Base-by-base conservation (phyloP, 2,329 filamentous ascomycete genomes). In the Plectosphaerella sp. region DNA sequence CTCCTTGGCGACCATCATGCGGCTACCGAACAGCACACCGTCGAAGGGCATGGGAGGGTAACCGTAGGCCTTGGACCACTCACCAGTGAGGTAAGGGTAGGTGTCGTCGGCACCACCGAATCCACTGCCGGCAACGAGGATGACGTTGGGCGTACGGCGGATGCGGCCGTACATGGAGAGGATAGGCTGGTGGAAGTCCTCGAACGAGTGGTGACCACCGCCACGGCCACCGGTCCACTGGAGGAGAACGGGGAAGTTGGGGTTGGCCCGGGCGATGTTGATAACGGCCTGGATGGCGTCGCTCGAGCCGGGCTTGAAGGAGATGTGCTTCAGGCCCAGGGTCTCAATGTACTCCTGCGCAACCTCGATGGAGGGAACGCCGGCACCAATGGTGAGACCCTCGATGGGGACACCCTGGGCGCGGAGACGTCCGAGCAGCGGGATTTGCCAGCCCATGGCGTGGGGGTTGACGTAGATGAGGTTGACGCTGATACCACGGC, bases 171-270 rank as follows among this genome's bases (percentile, higher is more conserved):
- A 97, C 89, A 96, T 95, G 62, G 90, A 86, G 8, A 97, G 76
- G 45, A 97, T 87, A 5, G 92, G 92, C 64, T 92, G 86, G 70
- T 96, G 92, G 79, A 97, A 96, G 69, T 97, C 92, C 68, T 97
- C 92, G 57, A 87, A 96, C 1, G 91, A 96, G 74, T 97, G 92
- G 69, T 96, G 92, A 52, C 92, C 92, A 74, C 92, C 92, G 59
- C 91, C 92, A 71, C 92, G 88, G 41, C 92, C 92, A 66, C 92
- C 92, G 54, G 92, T 97, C 92, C 92, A 97, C 72, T 97, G 92
- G 56, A 96, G 76, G 50, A 96, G 84, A 49, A 96, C 83, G n/a
- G 92, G 92, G 78, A 97, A 96, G 25, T 83, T 86, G 2, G 92
- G 91, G 68, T 96, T 94, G n/a, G 90, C 89, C 72, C 89, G 94